Evolutionary conservation across 108 stramenopile genomes (phyloP).

Genomic region (Skeletonema potamos): DNA sequence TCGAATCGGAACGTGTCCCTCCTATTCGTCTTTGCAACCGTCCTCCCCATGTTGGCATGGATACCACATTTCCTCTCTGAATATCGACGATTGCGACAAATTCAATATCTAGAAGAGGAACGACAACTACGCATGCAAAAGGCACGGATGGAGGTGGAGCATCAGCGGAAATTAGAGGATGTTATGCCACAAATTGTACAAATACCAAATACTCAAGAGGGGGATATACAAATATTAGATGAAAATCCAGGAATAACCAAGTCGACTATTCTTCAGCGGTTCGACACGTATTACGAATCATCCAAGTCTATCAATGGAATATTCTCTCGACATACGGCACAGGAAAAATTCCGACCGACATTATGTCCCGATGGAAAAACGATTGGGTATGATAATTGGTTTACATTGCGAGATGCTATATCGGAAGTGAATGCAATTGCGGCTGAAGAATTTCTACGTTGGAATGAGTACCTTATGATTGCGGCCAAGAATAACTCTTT

Average conservation of each 20-base stretch:
- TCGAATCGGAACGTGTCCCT: constrained; percentile 34
- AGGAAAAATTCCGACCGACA: constrained; percentile 49
- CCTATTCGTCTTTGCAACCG: constrained; percentile 31
- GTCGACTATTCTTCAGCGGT: background rate
- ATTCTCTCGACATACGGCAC: background rate
- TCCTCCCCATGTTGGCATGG: constrained; percentile 40
- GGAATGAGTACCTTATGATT: constrained; percentile 66
- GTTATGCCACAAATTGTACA: background rate
- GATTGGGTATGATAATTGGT: constrained; percentile 67
- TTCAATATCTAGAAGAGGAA: constrained; percentile 6
- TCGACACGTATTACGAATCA: no score
- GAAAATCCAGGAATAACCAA: constrained; percentile 2
- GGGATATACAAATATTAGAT: constrained; percentile 16
- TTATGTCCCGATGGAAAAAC: constrained; percentile 70
- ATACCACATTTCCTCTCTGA: constrained; percentile 31
- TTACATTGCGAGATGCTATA: constrained; percentile 59
- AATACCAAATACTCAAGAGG: background rate
- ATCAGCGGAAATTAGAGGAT: background rate
- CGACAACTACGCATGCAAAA: constrained; percentile 18
- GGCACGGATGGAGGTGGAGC: constrained; percentile 17
- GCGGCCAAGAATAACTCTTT: constrained; percentile 4
- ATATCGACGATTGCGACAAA: constrained; percentile 2
- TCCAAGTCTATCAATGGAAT: no score
- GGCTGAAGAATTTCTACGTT: constrained; percentile 65
- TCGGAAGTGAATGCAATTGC: constrained; percentile 74